Evolutionary conservation across 306 rosid species (phyloP), one percentile per base, ranked within the genome.

Genomic region (Cicer pinnatifidum): DNA sequence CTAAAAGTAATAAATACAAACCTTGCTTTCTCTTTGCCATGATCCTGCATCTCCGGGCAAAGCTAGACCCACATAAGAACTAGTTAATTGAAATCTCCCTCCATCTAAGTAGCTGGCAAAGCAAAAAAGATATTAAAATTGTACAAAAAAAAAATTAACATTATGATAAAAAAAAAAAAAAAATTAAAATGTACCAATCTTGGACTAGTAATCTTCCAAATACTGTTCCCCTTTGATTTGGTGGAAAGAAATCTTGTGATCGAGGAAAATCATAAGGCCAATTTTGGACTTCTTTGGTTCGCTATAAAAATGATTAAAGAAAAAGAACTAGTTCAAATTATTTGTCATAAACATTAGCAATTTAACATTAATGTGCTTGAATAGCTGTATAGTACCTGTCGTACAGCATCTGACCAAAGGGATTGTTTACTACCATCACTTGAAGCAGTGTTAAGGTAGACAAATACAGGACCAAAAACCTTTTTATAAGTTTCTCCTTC

Each of bases 21-120:
- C 98, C 87, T 90, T 90, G 87, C 88, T 87, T 81, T 92, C 98
- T 64, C 4, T 84, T 66, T 92, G 91, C 98, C 96, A 92, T 51
- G 98, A 92, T 66, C 98, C 98, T 0, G 69, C 77, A 11, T 78
- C 74, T 69, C 98, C 96, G 0, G 95, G 91, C 35, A 84, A 74
- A 28, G 96, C 96, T 13, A 92, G 75, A 46, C 98, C 98, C 64
- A 90, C 76, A 76, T 82, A 83, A 33, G 96, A 92, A 72, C 58
- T 64, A 19, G 78, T 47, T 12, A 5, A 51, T 35, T 48, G 66
- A 44, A 64, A n/a, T 71, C 38, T 84, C 37, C 83, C 83, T 33
- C 73, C 81, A 23, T 33, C 38, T 12, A 73, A 44, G 62, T 67
- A 64, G 58, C 95, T 89, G 48, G 4, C 1, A 11, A 71, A 72